Conservation (phyloP, 2,329 filamentous ascomycete species). For the Botrytis hyacinthi region DNA sequence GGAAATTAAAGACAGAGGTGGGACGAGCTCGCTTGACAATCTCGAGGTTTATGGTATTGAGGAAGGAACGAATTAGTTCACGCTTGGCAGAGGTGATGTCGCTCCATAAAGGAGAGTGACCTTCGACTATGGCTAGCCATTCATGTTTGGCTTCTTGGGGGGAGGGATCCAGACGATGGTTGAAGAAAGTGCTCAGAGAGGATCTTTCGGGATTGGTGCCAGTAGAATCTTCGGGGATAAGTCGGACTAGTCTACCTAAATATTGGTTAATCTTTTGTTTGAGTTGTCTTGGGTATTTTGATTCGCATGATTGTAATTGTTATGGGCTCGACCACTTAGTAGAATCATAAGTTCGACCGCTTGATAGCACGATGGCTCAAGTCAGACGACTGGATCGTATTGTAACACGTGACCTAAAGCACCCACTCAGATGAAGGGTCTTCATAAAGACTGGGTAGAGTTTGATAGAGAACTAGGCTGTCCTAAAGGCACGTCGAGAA, state of each 20-base stretch:
- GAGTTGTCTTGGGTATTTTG: neutral
- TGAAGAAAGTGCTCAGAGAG: conserved; percentile 82
- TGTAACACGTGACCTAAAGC: neutral
- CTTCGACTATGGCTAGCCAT: conserved; percentile 89
- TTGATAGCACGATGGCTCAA: neutral
- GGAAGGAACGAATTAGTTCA: conserved; percentile 73
- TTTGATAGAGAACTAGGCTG: neutral
- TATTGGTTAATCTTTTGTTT: neutral
- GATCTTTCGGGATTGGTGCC: conserved; percentile 56
- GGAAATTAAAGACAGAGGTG: conserved; percentile 73
- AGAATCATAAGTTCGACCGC: neutral
- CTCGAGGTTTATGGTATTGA: conserved; percentile 75
- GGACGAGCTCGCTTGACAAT: conserved; percentile 74
- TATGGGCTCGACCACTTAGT: neutral
- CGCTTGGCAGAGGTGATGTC: conserved; percentile 68
- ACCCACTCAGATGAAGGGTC: neutral
- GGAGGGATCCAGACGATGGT: conserved; percentile 71
- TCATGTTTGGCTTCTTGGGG: conserved; percentile 64
- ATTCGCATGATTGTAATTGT: neutral
- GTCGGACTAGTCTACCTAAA: conserved; percentile 78
- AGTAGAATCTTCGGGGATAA: conserved; percentile 68
- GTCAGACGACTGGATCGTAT: neutral
- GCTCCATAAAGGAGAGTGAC: conserved; percentile 68
- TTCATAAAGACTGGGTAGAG: neutral
- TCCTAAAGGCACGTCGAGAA: neutral